These are phyloP conservation scores for Acarospora socialis DNA, from an alignment of 2,329 filamentous ascomycete genomes.

Conservation along the genomic window DNA sequence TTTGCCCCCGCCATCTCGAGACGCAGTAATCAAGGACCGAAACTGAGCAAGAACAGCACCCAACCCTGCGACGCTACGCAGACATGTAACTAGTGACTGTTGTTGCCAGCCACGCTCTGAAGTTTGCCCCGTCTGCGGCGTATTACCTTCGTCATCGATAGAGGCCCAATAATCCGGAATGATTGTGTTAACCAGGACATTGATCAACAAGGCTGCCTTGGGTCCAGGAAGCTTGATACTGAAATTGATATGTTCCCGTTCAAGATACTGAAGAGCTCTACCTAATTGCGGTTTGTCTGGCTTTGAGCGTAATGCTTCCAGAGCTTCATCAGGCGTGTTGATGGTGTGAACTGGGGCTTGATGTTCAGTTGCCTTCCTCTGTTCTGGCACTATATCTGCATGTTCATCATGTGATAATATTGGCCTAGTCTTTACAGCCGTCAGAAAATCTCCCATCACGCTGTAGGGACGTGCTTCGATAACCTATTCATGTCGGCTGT, in stretches of 20 bases:
- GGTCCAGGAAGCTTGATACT: constrained; percentile 51
- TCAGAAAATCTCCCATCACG: no score
- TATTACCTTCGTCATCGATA: constrained; percentile 34
- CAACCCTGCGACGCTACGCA: constrained; percentile 62
- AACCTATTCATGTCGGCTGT: no score
- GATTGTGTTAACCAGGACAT: constrained; percentile 58
- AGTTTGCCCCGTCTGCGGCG: constrained; percentile 10
- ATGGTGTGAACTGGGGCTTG: no score
- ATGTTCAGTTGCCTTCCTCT: constrained; percentile 40
- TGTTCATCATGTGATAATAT: no score
- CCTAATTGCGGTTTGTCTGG: constrained; percentile 18
- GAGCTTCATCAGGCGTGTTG: no score
- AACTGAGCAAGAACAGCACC: constrained; percentile 64
- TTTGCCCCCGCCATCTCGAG: constrained; percentile 19
- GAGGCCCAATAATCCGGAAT: constrained; percentile 70
- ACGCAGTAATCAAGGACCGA: constrained; percentile 38
- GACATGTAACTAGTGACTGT: constrained; percentile 43
- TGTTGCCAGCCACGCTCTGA: constrained; percentile 23
- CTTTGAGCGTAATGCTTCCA: constrained; percentile 26
- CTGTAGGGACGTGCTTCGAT: no score
- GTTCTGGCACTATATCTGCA: constrained; percentile 15
- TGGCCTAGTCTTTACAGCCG: no score
- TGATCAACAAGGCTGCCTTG: constrained; percentile 57
- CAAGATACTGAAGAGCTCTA: not conserved
- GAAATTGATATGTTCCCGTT: constrained; percentile 24